Percentiles rank a stretch among this genome's conserved stretches.
phyloP scores from a whole-genome alignment of 148 eudicot genomes.

The Cornus controversa region DNA sequence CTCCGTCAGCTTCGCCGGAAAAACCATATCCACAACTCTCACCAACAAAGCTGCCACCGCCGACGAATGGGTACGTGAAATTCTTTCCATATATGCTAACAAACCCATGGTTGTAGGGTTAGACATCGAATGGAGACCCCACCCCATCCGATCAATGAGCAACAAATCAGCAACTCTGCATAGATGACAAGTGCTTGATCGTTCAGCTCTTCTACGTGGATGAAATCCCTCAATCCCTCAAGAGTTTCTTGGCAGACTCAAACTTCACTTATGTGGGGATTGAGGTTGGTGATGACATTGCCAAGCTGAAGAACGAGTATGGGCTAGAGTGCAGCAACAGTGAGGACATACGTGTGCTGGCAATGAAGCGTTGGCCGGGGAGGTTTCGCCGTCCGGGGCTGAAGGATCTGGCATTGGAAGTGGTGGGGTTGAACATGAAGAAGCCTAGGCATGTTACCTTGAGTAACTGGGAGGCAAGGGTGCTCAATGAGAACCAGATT shows the following conservation, averaged over 20 bases:
- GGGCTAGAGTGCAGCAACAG: conserved; percentile 32
- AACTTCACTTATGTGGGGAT: conserved; percentile 59
- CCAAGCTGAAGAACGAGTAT: conserved; percentile 56
- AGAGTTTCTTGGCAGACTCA: conserved; percentile 28
- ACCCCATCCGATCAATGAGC: conserved; percentile 26
- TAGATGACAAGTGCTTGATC: conserved; percentile 51
- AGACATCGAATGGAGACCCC: conserved; percentile 71
- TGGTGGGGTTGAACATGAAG: conserved; percentile 41
- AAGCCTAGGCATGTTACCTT: conserved; percentile 58
- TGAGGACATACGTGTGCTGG: conserved; percentile 37
- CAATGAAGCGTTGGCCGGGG: conserved; percentile 24
- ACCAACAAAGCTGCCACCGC: conserved; percentile 30
- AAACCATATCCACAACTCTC: conserved; percentile 37
- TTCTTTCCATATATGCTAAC: conserved; percentile 3
- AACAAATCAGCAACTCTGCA: conserved; percentile 66
- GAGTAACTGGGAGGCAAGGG: conserved; percentile 75
- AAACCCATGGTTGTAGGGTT: conserved; percentile 43
- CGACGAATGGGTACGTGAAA: conserved; percentile 23
- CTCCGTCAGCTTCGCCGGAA: conserved; percentile 23
- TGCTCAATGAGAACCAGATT: conserved; percentile 42
- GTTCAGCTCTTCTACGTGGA: conserved; percentile 68
- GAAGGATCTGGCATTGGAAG: conserved; percentile 48
- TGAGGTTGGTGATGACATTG: conserved; percentile 50
- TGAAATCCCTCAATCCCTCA: conserved; percentile 34
- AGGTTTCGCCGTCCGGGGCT: conserved; percentile 45